Evolutionary conservation across 75 land plant species (phyloP).

Genomic region (Selaginella tamariscina): DNA sequence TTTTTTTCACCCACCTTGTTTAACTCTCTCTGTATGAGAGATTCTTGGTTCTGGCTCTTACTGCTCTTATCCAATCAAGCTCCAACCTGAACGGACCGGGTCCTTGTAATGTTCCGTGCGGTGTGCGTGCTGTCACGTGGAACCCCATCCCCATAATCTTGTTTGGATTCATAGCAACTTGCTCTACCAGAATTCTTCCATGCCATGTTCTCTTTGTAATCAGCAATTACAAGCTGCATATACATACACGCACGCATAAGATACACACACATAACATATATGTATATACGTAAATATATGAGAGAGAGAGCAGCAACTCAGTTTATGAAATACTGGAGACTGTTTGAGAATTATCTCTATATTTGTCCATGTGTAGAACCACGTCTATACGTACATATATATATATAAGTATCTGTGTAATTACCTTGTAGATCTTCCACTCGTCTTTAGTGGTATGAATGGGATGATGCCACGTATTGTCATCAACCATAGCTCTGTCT

Average conservation of each 20-base stretch:
- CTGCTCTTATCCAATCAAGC: not conserved
- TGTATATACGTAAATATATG: no score
- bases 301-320: no score
- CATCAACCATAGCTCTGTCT: not conserved
- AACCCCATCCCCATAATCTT: not conserved
- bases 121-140: not conserved
- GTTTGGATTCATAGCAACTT: not conserved
- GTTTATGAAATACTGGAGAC: no score
- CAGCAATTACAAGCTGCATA: not conserved
- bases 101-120: not conserved
- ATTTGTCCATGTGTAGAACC: no score
- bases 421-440: slow-evolving; percentile 1
- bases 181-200: not conserved
- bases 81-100: not conserved
- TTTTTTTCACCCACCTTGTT: no score
- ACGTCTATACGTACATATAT: no score
- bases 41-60: not conserved
- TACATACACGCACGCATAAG: no score
- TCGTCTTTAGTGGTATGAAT: not conserved
- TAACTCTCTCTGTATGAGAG: no score
- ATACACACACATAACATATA: no score
- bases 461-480: not conserved
- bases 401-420: not conserved
- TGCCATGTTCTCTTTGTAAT: not conserved
- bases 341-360: no score